Percentiles rank a stretch among this genome's conserved stretches.
phyloP scores from a whole-genome alignment of 306 rosid species.

The Bauhinia variegata region DNA sequence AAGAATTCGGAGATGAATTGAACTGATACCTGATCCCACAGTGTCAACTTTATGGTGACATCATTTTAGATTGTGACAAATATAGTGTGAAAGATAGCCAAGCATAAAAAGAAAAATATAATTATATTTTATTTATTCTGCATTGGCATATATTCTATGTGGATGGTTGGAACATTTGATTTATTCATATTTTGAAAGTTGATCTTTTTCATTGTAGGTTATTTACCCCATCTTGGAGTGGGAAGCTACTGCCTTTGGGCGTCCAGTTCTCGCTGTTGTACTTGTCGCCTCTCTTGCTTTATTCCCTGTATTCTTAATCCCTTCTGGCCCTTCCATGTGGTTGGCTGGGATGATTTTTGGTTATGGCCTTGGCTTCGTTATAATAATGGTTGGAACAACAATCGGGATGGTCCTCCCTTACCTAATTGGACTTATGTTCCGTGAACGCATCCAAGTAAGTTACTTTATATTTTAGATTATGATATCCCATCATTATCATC shows the following conservation, averaged over 20 bases:
- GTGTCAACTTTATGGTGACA: constrained; percentile 7
- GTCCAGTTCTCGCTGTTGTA: constrained; percentile 84
- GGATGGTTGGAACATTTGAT: constrained; percentile 26
- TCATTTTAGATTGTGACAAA: constrained; percentile 16
- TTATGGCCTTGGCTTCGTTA: constrained; percentile 87
- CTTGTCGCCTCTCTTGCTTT: constrained; percentile 89
- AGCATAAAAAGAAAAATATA: neutral
- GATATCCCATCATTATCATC: neutral
- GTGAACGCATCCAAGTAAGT: constrained; percentile 90
- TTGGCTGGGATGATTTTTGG: constrained; percentile 99
- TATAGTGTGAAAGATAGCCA: neutral
- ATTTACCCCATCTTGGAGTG: constrained; percentile 86
- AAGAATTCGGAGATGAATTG: neutral
- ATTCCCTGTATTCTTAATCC: constrained; percentile 82
- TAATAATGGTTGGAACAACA: constrained; percentile 97
- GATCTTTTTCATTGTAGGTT: constrained; percentile 50
- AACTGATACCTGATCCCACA: constrained; percentile 17
- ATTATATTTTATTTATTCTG: constrained; percentile 10
- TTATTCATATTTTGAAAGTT: constrained; percentile 30
- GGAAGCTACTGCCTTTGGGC: constrained; percentile 99
- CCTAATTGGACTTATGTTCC: constrained; percentile 77
- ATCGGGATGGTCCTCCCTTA: constrained; percentile 97
- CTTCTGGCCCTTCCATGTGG: constrained; percentile 99
- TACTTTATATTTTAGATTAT: constrained; percentile 16
- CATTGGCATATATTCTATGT: constrained; percentile 8